phyloP scores from a whole-genome alignment of 2,329 filamentous ascomycete genomes.

The Amauroascus verrucosus region DNA sequence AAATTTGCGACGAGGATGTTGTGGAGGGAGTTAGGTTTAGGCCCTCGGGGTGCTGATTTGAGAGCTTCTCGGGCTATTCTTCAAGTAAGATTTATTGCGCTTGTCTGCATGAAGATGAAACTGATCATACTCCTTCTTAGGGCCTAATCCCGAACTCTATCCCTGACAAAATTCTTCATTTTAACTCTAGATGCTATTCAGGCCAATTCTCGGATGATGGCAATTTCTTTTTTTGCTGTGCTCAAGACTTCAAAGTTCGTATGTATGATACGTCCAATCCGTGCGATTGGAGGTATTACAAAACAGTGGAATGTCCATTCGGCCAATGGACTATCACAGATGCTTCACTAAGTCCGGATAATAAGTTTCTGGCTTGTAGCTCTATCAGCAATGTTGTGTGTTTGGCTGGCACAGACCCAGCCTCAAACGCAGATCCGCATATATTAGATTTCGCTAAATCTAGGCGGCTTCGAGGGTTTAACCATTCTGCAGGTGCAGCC shows the following conservation, averaged over 20 bases:
- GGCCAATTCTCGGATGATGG: slow-evolving; percentile 95
- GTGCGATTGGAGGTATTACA: slow-evolving; percentile 93
- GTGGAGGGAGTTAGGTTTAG: slow-evolving; percentile 70
- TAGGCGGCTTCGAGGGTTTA: slow-evolving; percentile 29
- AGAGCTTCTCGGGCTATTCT: slow-evolving; percentile 57
- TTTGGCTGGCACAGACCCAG: slow-evolving; percentile 75
- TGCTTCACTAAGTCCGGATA: slow-evolving; percentile 81
- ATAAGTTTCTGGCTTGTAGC: slow-evolving; percentile 81
- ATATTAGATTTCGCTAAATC: slow-evolving; percentile 59
- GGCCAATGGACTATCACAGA: slow-evolving; percentile 96
- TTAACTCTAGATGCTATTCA: slow-evolving; percentile 76
- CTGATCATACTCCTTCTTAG: slow-evolving; percentile 32
- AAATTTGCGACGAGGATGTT: slow-evolving; percentile 60
- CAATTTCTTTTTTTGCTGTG: slow-evolving; percentile 90
- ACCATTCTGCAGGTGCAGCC: slow-evolving; percentile 26
- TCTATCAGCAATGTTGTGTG: slow-evolving; percentile 78
- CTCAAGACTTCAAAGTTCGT: slow-evolving; percentile 84
- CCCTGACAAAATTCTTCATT: slow-evolving; percentile 81
- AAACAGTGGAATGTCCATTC: slow-evolving; percentile 71
- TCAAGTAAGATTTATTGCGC: slow-evolving; percentile 42
- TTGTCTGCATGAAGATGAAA: background rate
- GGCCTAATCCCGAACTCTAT: slow-evolving; percentile 65
- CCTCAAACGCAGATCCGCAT: slow-evolving; percentile 68
- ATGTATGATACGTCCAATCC: slow-evolving; percentile 98
- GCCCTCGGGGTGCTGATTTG: slow-evolving; percentile 46